Evolutionary conservation across 805 yeast species (phyloP).

Genomic region (Kazachstania bromeliacearum): DNA sequence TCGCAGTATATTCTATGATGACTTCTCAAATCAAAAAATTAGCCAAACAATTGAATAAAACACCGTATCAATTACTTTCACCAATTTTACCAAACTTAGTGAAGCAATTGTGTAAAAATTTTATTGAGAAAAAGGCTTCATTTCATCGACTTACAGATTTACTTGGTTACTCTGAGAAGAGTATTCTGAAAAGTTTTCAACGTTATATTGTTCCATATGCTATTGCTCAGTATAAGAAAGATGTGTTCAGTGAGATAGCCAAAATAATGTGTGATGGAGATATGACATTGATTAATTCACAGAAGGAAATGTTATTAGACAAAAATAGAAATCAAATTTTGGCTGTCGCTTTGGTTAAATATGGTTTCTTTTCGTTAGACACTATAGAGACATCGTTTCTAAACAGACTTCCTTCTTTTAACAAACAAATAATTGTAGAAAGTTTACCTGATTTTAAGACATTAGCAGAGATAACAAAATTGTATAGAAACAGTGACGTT

Average conservation of each 20-base stretch:
- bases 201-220: slow-evolving; percentile 70
- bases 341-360: slow-evolving; percentile 28
- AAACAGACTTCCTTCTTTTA: slow-evolving; percentile 25
- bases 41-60: slow-evolving; percentile 44
- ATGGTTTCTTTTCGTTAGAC: slow-evolving; percentile 25
- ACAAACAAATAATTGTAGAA: slow-evolving; percentile 18
- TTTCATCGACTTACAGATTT: slow-evolving; percentile 54
- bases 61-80: slow-evolving; percentile 72
- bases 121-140: slow-evolving; percentile 41
- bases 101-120: slow-evolving; percentile 47
- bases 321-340: slow-evolving; percentile 28
- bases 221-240: slow-evolving; percentile 54
- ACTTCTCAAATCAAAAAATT: slow-evolving; percentile 55
- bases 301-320: slow-evolving; percentile 17
- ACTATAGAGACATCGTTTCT: slow-evolving; percentile 23
- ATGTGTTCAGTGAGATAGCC: slow-evolving; percentile 38
- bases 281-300: slow-evolving; percentile 10
- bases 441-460: slow-evolving; percentile 28
- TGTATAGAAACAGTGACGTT: slow-evolving; percentile 16
- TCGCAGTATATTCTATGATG: slow-evolving; percentile 50
- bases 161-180: slow-evolving; percentile 50
- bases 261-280: slow-evolving; percentile 23
- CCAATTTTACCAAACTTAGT: slow-evolving; percentile 73
- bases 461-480: slow-evolving; percentile 26
- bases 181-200: slow-evolving; percentile 60